Evolutionary conservation across 2,329 filamentous ascomycete species (phyloP), one percentile per base, ranked within the genome.

Genomic region (Talaromyces amestolkiae): DNA sequence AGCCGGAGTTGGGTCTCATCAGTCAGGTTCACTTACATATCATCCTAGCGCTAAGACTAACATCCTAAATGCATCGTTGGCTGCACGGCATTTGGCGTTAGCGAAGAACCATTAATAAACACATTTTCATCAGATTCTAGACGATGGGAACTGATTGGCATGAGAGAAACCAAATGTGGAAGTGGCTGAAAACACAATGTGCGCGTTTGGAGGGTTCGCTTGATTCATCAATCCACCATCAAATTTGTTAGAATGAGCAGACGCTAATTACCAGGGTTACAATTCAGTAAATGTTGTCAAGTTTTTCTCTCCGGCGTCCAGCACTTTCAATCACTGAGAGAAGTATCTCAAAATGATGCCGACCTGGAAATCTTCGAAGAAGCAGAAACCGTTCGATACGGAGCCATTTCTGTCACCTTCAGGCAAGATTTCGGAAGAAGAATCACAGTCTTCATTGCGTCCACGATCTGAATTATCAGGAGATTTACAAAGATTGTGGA

Each of bases 321-420:
- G 47, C 24, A 51, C 47, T 8, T 27, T 15, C 10, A 13, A 3
- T 53, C 19, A 6, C 45, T 3, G 24, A 8, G 15, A 10, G 7
- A 11, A 4, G 31, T n/a, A 9, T 53, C 8, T 6, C 15, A 33
- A 27, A n/a, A 53, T 33, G 2, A 33, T 33, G 27, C 19, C 17
- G 31, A 35, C 35, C 9, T 33, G 15, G 51, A 13, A 35, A 35
- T 33, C 17, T 19, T 19, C 27, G 31, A 33, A 8, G 9, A 15
- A 35, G 35, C 27, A 35, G n/a, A 35, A 54, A 6, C 17, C 17
- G 1, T 19, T 35, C 17, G 61, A 63, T 27, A 47, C 61, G 10
- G 49, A 54, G 5, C 61, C 61, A 17, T 56, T 63, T 22, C 37
- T 63, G 11, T 56, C 61, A 41, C 27, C 61, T 33, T 39, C 27